Conservation (phyloP, 176 grass and related monocot genomes). For the Hsuehochloa calcarea region DNA sequence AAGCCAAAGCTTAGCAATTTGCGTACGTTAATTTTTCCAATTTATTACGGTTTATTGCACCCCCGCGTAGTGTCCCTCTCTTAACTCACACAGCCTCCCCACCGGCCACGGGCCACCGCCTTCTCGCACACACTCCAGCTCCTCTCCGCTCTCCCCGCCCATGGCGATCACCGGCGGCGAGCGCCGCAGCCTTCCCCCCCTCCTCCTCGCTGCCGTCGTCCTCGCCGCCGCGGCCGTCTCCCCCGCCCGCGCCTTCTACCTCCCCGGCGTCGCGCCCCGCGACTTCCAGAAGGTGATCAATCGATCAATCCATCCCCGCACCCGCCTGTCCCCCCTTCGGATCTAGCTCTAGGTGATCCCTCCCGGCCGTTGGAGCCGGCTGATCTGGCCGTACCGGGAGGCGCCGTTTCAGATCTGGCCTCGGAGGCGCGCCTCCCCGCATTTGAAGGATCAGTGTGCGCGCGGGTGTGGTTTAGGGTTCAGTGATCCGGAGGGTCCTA, state of each 20-base stretch:
- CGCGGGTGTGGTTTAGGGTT: slow-evolving; percentile 35
- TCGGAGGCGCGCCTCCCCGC: background rate
- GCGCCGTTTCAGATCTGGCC: slow-evolving; percentile 34
- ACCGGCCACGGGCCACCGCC: background rate
- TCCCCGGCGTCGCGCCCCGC: slow-evolving; percentile 74
- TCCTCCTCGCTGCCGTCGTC: background rate
- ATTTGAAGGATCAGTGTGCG: background rate
- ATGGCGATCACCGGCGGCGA: slow-evolving; percentile 45
- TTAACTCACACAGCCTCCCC: background rate
- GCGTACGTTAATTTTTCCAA: too few species aligned
- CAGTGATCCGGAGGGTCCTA: background rate
- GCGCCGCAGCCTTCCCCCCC: background rate
- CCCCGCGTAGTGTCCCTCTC: background rate
- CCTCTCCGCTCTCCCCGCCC: background rate
- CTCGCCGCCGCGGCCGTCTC: background rate
- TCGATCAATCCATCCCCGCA: background rate
- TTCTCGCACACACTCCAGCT: background rate
- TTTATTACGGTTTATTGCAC: too few species aligned
- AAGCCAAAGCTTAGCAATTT: too few species aligned
- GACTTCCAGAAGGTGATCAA: slow-evolving; percentile 67
- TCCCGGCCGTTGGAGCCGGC: background rate
- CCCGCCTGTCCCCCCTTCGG: background rate
- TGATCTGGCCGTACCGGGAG: slow-evolving; percentile 24
- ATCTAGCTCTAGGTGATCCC: slow-evolving; percentile 17
- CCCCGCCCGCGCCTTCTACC: slow-evolving; percentile 65